Base-by-base conservation (phyloP, 2,329 filamentous ascomycete species). In the Lecanoromycetidae sp. region DNA sequence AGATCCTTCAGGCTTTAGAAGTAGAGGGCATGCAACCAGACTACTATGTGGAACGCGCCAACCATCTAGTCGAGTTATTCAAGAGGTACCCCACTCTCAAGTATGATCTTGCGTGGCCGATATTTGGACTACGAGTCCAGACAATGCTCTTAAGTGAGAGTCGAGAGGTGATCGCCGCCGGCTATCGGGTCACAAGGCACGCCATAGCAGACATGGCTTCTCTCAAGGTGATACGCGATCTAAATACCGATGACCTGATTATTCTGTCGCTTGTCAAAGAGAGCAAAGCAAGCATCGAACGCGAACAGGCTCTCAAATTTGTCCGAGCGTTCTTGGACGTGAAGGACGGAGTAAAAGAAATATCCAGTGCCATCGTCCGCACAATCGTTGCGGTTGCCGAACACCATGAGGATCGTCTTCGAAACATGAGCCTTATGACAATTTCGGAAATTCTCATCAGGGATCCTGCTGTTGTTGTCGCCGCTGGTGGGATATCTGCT, bases 301-400 rank as follows among this genome's bases (percentile, higher is more conserved):
- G 93, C 45, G 91, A 98, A 63, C 91, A 98, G 65, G 91, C 91
- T 10, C 71, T 98, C 57, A 98, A 98, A 62, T 95, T 98, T 61
- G 82, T 96, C 22, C 79, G 91, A 50, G 86, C 88, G 8, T 98
- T 98, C 59, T 70, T 98, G 2, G 91, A 98, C 60, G 87, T 96
- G 54, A 95, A 95, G 60, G 86, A 87, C 53, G 91, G 91, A 9
- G 81, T 93, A 7, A 76, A 78, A 53, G 90, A 98, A 61, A 76
- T 98, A 29, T 93, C 91, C 1, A 77, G 84, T 49, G 82, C 86
- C 0, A 80, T 98, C 17, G 84, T 94, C 6, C 79, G 91, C 46
- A 91, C 90, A 5, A 81, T 98, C 48, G 86, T 91, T 26, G 84
- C 91, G 4, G 82, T 96, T 40, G 90, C 91, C 12, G 86, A 94